Conservation (phyloP, 306 rosid genomes). For the Pterocarpus macrocarpus region DNA sequence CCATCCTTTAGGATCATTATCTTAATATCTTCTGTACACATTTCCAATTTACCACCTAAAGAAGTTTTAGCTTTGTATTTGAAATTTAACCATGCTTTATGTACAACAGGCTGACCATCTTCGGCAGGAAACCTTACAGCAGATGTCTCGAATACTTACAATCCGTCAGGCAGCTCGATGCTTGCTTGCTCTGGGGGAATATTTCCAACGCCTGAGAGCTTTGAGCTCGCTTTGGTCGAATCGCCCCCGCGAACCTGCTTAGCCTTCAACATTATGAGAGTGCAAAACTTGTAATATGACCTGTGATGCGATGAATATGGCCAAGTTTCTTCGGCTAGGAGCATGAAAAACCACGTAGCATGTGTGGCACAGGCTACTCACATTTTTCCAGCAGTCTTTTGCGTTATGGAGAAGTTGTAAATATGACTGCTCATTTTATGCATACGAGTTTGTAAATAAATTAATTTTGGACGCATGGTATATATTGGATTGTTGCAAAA, state of each 20-base stretch:
- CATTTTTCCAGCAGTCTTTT: constrained; percentile 63
- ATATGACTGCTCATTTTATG: constrained; percentile 64
- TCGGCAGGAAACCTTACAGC: constrained; percentile 81
- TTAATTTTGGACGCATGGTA: constrained; percentile 45
- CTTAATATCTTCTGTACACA: background rate
- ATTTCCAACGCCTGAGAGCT: constrained; percentile 86
- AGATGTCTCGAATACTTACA: constrained; percentile 78
- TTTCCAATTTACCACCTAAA: background rate
- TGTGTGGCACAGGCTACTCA: constrained; percentile 57
- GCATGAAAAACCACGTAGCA: constrained; percentile 43
- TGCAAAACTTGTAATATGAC: constrained; percentile 47
- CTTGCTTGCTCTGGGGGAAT: constrained; percentile 87
- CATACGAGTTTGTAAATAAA: constrained; percentile 56
- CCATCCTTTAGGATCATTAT: constrained; percentile 10
- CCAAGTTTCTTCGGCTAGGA: constrained; percentile 43
- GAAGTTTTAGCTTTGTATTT: constrained; percentile 10
- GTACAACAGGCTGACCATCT: constrained; percentile 89
- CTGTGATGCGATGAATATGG: constrained; percentile 45
- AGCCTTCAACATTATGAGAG: constrained; percentile 44
- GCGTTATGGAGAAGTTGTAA: constrained; percentile 66
- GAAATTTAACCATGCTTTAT: constrained; percentile 24
- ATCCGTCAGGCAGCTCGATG: constrained; percentile 87
- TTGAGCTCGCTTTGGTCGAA: constrained; percentile 86
- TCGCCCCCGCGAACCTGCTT: constrained; percentile 82
- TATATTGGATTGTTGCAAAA: constrained; percentile 43